Base-by-base conservation (phyloP, 257 asterid genomes). In the Scutellaria baicalensis region DNA sequence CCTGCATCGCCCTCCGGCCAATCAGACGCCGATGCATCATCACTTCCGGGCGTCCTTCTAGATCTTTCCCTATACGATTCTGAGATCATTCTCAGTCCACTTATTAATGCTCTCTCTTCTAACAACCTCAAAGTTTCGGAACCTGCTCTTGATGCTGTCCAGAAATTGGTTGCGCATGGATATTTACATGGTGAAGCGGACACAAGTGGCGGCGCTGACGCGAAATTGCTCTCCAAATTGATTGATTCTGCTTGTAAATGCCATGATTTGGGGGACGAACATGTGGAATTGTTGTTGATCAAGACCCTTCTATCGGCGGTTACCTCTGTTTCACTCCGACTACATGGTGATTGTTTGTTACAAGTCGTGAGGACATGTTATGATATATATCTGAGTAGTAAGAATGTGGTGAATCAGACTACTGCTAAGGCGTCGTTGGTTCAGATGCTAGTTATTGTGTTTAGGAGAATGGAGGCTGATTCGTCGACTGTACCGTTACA, bases 391-490 rank as follows among this genome's bases (percentile, higher is more conserved):
- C 69, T 94, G 74, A 87, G 70, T 71, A 94, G 99, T 78, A 91
- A 91, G 82, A 94, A 89, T 76, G 80, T 84, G 71, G 99, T 94
- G 85, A 91, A 91, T 80, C 97, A 91, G 85, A 89, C 95, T 1
- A 91, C 99, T 1, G 94, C 98, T 6, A 94, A 89, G 84, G 99
- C 99, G 20, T 91, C 99, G 13, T 69, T 94, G 89, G 87, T 89
- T 73, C 99, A 91, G 78, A 94, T 94, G 98, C 80, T 94, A 70
- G 98, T 94, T 39, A 94, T 94, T 75, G 97, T 94, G 66, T 94
- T 94, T 60, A 73, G 99, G 75, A 85, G 99, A 75, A 94, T 94
- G 99, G 99, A 94, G 91, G 99, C 98, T 3, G 98, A 94, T 77
- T 89, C 96, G 10, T 88, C 96, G 2, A 92, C 98, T 0, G 98